These are phyloP conservation scores for Claviceps sp. DNA, from an alignment of 2,329 filamentous ascomycete genomes.

Conservation along the genomic window DNA sequence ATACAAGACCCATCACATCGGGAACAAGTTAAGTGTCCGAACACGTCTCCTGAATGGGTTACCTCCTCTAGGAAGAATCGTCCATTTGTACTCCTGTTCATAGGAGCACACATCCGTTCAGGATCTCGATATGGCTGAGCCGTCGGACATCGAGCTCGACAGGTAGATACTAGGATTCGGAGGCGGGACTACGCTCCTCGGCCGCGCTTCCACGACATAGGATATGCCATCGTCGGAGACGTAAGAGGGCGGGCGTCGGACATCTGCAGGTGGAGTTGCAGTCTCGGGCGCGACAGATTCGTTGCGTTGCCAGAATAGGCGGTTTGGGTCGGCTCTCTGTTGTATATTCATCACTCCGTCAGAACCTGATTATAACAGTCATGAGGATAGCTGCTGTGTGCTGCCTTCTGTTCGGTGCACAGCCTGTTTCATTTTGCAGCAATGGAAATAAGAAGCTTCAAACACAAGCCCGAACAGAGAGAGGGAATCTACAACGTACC, in stretches of 20 bases:
- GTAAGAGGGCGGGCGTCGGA: constrained; percentile 59
- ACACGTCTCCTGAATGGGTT: no score
- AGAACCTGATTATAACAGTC: no score
- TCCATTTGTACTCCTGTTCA: neutral
- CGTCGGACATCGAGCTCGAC: neutral
- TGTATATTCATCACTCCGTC: neutral
- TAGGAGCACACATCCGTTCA: neutral
- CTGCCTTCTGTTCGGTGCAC: neutral
- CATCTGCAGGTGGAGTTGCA: constrained; percentile 11
- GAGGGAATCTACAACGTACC: constrained; percentile 39
- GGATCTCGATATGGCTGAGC: neutral
- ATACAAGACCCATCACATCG: no score
- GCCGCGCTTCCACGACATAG: constrained; percentile 56
- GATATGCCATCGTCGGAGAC: constrained; percentile 60
- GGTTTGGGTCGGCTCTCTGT: constrained; percentile 63
- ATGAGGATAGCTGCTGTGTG: neutral
- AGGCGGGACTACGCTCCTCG: constrained; percentile 45
- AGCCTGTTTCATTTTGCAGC: neutral
- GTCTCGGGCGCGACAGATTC: constrained; percentile 18
- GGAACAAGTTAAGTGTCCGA: no score
- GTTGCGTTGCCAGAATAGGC: constrained; percentile 69
- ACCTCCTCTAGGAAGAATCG: no score
- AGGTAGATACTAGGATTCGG: constrained; percentile 5
- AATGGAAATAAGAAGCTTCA: neutral
- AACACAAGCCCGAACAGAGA: no score